These are phyloP conservation scores for Cytospora leucostoma DNA, from an alignment of 2,329 filamentous ascomycete genomes.

Conservation along the genomic window DNA sequence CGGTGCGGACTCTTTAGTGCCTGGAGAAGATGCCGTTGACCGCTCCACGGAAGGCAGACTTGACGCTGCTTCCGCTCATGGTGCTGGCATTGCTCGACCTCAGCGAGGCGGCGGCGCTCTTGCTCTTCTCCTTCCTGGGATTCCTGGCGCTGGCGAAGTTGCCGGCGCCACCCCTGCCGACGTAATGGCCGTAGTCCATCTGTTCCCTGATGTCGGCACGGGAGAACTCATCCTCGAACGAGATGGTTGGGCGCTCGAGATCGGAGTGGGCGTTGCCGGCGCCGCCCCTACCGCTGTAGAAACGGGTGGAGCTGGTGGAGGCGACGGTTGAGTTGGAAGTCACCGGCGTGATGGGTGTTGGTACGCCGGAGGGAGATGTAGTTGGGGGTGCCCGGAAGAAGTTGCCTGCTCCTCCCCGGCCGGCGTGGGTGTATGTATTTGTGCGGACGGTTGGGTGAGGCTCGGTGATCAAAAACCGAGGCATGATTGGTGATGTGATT, in stretches of 20 bases:
- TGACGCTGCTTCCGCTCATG: slow-evolving; percentile 34
- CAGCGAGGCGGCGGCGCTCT: slow-evolving; percentile 32
- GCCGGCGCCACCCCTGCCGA: slow-evolving; percentile 66
- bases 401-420: slow-evolving; percentile 60
- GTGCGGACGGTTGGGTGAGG: slow-evolving; percentile 50
- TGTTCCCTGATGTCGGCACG: slow-evolving; percentile 55
- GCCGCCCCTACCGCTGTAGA: slow-evolving; percentile 67
- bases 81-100: slow-evolving; percentile 32
- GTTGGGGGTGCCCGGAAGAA: slow-evolving; percentile 50
- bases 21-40: slow-evolving; percentile 36
- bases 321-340: slow-evolving; percentile 44
- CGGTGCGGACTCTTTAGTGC: neutral
- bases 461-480: slow-evolving; percentile 49
- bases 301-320: slow-evolving; percentile 48
- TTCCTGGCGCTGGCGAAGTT: slow-evolving; percentile 44
- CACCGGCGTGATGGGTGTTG: slow-evolving; percentile 48
- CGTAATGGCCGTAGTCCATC: slow-evolving; percentile 53
- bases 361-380: slow-evolving; percentile 51
- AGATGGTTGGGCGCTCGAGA: slow-evolving; percentile 58
- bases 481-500: slow-evolving; percentile 37
- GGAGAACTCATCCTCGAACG: slow-evolving; percentile 67
- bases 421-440: slow-evolving; percentile 53
- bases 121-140: slow-evolving; percentile 36
- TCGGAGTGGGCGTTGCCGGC: slow-evolving; percentile 63
- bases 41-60: slow-evolving; percentile 40